Percentiles rank a stretch among this genome's conserved stretches.
These are phyloP conservation scores for Lipomyces orientalis DNA, from an alignment of 805 yeast genomes.

Conservation along the genomic window DNA sequence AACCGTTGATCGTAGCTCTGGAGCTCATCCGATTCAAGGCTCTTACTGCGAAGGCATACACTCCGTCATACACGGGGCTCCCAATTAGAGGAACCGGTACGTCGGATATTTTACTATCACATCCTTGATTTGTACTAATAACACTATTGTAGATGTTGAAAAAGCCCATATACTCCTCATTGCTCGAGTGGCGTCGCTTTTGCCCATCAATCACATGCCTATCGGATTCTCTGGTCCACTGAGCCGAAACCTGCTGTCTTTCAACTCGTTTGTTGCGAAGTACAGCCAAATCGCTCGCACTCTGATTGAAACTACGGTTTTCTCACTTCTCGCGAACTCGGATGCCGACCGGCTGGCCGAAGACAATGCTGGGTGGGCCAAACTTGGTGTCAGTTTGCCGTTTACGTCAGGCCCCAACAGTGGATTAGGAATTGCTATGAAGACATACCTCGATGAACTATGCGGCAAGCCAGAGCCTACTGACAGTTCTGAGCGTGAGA, in stretches of 20 bases:
- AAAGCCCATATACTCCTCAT: constrained; percentile 51
- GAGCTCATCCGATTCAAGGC: constrained; percentile 39
- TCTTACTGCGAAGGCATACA: constrained; percentile 44
- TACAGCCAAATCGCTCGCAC: constrained; percentile 58
- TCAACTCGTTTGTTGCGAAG: constrained; percentile 66
- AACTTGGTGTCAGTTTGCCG: constrained; percentile 60
- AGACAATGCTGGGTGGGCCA: constrained; percentile 58
- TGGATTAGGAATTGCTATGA: constrained; percentile 64
- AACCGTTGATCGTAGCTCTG: constrained; percentile 39
- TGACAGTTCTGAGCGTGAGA: constrained; percentile 21
- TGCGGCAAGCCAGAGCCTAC: constrained; percentile 31
- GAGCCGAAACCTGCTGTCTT: constrained; percentile 67
- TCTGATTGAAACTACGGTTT: constrained; percentile 58
- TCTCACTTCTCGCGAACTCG: constrained; percentile 59
- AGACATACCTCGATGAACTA: constrained; percentile 56
- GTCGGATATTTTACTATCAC: background rate
- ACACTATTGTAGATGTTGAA: constrained; percentile 36
- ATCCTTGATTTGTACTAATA: background rate
- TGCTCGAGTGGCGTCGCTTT: constrained; percentile 56
- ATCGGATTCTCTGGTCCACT: constrained; percentile 71
- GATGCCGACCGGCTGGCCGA: constrained; percentile 61
- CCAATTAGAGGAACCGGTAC: constrained; percentile 44
- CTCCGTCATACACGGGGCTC: constrained; percentile 46
- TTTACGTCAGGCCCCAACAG: constrained; percentile 67
- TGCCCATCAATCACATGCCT: constrained; percentile 57